Evolutionary conservation across 768 basidiomycete genomes (phyloP), one percentile per base, ranked within the genome.

Genomic region (Cystobasidium tubakii): DNA sequence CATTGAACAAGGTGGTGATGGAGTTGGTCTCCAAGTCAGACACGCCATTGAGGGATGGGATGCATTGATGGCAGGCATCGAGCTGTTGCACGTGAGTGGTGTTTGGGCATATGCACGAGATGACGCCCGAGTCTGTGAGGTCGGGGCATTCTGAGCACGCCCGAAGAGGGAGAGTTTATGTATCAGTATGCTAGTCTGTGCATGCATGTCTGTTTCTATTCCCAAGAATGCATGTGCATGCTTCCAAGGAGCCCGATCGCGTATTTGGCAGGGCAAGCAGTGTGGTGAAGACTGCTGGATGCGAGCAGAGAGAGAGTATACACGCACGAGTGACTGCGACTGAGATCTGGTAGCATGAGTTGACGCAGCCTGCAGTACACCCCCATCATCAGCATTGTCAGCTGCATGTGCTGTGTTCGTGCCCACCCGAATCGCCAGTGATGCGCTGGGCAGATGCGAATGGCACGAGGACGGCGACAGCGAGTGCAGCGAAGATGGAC

Each of bases 101-200:
- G 34, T 55, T 71, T 33, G 69, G 50, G 29, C 69, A 71, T 54
- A 71, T 71, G 69, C 69, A 71, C 13, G 53, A 42, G 54, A 71
- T 71, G 53, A 71, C 69, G 25, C 69, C 69, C 9, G 23, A 34
- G 55, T 71, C 69, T 12, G 54, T 57, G 36, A 71, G 55, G 55
- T 71, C 54, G 10, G 54, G 50, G 69, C 69, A 71, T 60, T 71
- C 69, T 71, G 25, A 7, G 19, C 33, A 60, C n/a, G n/a, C n/a
- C n/a, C n/a, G n/a, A n/a, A n/a, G n/a, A n/a, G n/a, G n/a, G n/a
- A n/a, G n/a, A n/a, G n/a, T n/a, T n/a, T n/a, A n/a, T n/a, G n/a
- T n/a, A n/a, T n/a, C n/a, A n/a, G n/a, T n/a, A 65, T 27, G 39
- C 7, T 10, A 39, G 36, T 4, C 12, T 23, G 25, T 62, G 57